Conservation (phyloP, 148 eudicot genomes). For the Arctostaphylos glauca region DNA sequence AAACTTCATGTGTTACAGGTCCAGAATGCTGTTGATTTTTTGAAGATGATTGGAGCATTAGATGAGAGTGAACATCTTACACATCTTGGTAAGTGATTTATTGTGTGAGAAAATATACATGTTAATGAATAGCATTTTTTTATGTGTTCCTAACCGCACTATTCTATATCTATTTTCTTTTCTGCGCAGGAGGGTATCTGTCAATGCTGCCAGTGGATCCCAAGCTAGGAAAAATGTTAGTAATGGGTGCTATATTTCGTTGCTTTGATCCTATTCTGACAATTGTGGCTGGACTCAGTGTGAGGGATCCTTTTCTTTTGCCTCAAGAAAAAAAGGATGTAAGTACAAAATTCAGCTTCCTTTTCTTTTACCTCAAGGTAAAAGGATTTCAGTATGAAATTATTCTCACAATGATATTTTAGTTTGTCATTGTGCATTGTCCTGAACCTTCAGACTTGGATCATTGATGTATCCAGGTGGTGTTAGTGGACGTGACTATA, state of each 20-base stretch:
- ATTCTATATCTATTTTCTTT: background rate
- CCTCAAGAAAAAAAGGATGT: conserved; percentile 98
- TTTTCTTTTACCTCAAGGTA: conserved; percentile 90
- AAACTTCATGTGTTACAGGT: conserved; percentile 46
- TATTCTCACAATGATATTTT: background rate
- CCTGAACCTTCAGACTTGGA: background rate
- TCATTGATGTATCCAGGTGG: background rate
- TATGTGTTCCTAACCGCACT: conserved; percentile 17
- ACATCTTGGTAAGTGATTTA: conserved; percentile 69
- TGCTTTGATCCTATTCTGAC: conserved; percentile 98
- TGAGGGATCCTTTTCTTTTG: conserved; percentile 97
- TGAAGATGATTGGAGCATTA: conserved; percentile 93
- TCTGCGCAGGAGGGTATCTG: conserved; percentile 65
- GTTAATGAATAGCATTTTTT: background rate
- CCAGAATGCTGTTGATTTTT: conserved; percentile 90
- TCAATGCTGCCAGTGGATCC: conserved; percentile 97
- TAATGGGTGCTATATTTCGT: conserved; percentile 94
- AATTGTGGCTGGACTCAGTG: conserved; percentile 95
- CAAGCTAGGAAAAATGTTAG: conserved; percentile 94
- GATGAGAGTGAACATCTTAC: conserved; percentile 86
- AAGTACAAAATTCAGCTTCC: conserved; percentile 42
- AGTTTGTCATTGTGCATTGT: background rate
- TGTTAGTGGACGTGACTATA: background rate
- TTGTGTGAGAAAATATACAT: conserved; percentile 3
- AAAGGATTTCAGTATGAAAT: conserved; percentile 60